phyloP scores from a whole-genome alignment of 2,329 filamentous ascomycete genomes.

The Scedosporium dehoogii region DNA sequence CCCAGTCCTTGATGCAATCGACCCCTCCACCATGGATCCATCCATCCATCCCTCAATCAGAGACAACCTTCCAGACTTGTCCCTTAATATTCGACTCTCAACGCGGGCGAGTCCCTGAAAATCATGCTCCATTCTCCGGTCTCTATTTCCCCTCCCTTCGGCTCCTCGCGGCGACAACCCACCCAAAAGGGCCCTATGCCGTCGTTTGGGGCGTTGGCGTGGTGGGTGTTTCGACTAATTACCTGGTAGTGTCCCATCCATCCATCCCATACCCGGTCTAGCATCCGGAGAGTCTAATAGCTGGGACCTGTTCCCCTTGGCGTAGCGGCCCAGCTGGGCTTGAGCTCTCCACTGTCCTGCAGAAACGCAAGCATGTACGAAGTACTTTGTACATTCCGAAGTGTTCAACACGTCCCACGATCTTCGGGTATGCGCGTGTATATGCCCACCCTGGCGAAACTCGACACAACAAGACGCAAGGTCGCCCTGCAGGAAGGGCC shows the following conservation, averaged over 20 bases:
- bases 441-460: neutral
- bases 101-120: neutral
- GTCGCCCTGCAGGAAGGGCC: neutral
- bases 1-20: neutral
- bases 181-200: neutral
- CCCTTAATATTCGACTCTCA: neutral
- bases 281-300: neutral
- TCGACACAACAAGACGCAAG: neutral
- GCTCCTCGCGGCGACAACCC: neutral
- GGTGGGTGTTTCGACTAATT: neutral
- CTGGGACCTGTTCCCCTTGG: neutral
- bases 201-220: neutral
- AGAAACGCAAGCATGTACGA: neutral
- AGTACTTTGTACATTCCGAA: neutral
- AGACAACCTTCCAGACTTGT: neutral
- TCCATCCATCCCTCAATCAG: neutral
- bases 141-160: neutral
- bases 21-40: neutral
- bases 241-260: neutral
- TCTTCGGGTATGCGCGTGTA: neutral
- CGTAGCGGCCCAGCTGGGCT: neutral
- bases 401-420: neutral
- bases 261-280: neutral
- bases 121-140: neutral
- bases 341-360: neutral